Evolutionary conservation across 495 filamentous ascomycete genomes (phyloP).

Genomic region (Podospora sp.): DNA sequence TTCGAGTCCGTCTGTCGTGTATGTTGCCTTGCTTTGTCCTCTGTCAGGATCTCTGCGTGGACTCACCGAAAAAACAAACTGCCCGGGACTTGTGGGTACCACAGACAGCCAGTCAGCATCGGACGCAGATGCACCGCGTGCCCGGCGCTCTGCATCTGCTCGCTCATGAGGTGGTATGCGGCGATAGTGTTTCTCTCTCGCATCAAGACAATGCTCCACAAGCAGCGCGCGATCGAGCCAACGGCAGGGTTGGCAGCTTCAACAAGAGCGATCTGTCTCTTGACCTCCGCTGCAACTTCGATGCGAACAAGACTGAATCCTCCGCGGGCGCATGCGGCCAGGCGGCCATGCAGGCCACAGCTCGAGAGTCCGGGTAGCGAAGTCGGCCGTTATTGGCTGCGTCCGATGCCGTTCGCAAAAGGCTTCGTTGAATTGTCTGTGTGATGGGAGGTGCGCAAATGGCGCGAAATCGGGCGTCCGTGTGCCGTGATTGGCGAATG

Average conservation of each 20-base stretch:
- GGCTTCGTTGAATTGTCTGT: conserved; percentile 11
- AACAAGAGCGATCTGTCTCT: neutral
- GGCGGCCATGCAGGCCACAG: neutral
- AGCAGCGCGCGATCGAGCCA: conserved; percentile 3
- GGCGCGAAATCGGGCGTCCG: conserved; percentile 23
- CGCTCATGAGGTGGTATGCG: neutral
- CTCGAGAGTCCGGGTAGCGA: neutral
- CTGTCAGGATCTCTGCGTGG: neutral
- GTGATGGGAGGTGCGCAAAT: conserved; percentile 28
- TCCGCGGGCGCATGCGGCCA: neutral
- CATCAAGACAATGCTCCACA: conserved; percentile 1
- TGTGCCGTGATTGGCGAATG: conserved; percentile 40
- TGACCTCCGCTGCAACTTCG: neutral
- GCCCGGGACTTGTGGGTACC: neutral
- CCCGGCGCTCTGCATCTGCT: neutral
- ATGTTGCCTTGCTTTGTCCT: neutral
- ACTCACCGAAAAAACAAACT: neutral
- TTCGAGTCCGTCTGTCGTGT: neutral
- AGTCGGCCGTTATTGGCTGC: conserved; percentile 6
- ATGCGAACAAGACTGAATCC: conserved; percentile 1
- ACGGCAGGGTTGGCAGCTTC: neutral
- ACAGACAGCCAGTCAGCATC: neutral
- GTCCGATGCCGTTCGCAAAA: conserved; percentile 15
- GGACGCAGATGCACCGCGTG: neutral
- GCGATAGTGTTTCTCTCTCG: conserved; percentile 3